Evolutionary conservation across 1,139 yeast genomes (phyloP).

Genomic region (Zygosaccharomyces sapae): DNA sequence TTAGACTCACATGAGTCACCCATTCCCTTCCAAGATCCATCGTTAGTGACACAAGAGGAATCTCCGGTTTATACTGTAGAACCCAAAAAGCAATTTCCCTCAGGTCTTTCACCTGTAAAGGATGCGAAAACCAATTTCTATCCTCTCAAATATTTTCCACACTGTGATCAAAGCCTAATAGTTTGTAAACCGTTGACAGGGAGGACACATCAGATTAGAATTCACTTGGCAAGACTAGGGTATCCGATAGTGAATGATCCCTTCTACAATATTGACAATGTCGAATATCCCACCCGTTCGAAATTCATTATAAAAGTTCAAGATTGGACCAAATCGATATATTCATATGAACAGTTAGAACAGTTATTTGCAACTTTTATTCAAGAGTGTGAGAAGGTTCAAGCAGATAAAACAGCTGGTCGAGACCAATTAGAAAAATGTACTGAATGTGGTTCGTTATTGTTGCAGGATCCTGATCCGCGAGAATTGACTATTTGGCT

Average conservation of each 20-base stretch:
- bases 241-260: conserved; percentile 68
- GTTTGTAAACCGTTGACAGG: conserved; percentile 68
- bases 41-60: conserved; percentile 43
- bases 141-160: conserved; percentile 34
- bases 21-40: conserved; percentile 26
- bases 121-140: conserved; percentile 44
- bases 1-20: not conserved
- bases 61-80: conserved; percentile 67
- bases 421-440: conserved; percentile 40
- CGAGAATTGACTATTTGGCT: conserved; percentile 47
- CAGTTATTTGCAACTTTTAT: conserved; percentile 24
- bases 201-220: conserved; percentile 72
- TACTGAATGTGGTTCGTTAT: conserved; percentile 43
- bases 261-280: conserved; percentile 43
- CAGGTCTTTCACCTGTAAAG: conserved; percentile 31
- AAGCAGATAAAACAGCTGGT: conserved; percentile 26
- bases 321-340: conserved; percentile 62
- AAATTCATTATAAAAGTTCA: conserved; percentile 44
- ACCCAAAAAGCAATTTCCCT: conserved; percentile 48
- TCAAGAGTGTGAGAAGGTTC: conserved; percentile 21
- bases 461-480: conserved; percentile 41
- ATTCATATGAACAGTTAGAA: conserved; percentile 47
- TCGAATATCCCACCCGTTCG: conserved; percentile 27
- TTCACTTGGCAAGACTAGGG: conserved; percentile 63
- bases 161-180: conserved; percentile 51